Evolutionary conservation across 2,329 filamentous ascomycete genomes (phyloP).

Genomic region (Xylaria sp.): DNA sequence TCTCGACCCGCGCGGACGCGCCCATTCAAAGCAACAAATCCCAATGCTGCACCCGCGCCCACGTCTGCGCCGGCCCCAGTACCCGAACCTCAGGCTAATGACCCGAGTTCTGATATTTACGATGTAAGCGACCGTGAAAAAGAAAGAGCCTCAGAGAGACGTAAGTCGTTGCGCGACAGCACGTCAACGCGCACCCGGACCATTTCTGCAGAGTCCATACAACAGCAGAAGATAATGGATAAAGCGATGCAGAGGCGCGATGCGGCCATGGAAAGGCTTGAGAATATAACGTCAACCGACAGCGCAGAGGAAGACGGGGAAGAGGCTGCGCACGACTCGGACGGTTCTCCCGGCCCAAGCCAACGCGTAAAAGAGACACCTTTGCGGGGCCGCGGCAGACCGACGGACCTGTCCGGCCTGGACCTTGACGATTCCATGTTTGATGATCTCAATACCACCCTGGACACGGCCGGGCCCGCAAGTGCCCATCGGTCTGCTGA

Average conservation of each 20-base stretch:
- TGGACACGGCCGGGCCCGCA: constrained; percentile 44
- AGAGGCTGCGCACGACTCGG: constrained; percentile 30
- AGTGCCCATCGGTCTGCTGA: constrained; percentile 49
- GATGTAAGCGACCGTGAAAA: constrained; percentile 50
- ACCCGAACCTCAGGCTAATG: constrained; percentile 26
- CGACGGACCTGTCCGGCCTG: constrained; percentile 47
- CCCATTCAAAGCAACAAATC: constrained; percentile 40
- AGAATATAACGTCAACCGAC: constrained; percentile 47
- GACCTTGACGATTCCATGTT: constrained; percentile 51
- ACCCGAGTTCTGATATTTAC: constrained; percentile 47
- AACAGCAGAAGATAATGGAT: constrained; percentile 42
- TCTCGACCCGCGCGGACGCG: constrained; percentile 45
- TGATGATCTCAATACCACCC: constrained; percentile 49
- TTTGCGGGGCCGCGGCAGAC: constrained; percentile 42
- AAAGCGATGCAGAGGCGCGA: constrained; percentile 46
- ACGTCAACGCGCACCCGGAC: constrained; percentile 34
- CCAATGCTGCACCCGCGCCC: constrained; percentile 17
- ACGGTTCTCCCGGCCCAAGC: constrained; percentile 40
- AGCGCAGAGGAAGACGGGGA: constrained; percentile 33
- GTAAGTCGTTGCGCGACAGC: constrained; percentile 40
- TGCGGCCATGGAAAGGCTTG: constrained; percentile 47
- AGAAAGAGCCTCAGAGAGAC: constrained; percentile 41
- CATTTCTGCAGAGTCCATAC: constrained; percentile 32
- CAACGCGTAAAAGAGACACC: constrained; percentile 45
- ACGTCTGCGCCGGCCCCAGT: background rate